These are phyloP conservation scores for Metschnikowia vanudenii DNA, from an alignment of 805 yeast species.

Conservation along the genomic window DNA sequence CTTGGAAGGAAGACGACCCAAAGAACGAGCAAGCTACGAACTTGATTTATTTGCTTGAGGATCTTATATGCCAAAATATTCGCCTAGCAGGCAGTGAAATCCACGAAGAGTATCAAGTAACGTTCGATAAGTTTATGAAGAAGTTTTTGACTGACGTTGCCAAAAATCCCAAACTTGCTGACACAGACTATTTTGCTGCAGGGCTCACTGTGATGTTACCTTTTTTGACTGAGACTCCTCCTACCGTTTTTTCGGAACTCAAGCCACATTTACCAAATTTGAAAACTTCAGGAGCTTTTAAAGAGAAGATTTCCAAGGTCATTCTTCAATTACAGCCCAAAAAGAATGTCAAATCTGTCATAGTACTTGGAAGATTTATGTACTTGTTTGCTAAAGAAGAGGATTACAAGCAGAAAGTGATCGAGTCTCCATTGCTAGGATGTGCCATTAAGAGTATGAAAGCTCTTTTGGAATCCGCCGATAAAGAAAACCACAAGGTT, in stretches of 20 bases:
- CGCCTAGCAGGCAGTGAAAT: slow-evolving; percentile 1
- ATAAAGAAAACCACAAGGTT: slow-evolving; percentile 9
- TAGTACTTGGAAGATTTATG: slow-evolving; percentile 52
- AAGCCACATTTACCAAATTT: background rate
- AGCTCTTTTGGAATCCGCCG: slow-evolving; percentile 26
- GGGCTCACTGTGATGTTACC: slow-evolving; percentile 56
- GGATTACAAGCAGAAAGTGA: slow-evolving; percentile 37
- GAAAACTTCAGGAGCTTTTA: slow-evolving; percentile 17
- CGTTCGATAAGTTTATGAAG: background rate
- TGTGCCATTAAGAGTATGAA: slow-evolving; percentile 46
- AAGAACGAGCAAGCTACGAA: slow-evolving; percentile 5
- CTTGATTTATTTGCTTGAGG: slow-evolving; percentile 9
- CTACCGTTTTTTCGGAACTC: slow-evolving; percentile 3
- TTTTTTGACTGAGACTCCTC: slow-evolving; percentile 46
- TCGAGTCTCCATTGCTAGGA: slow-evolving; percentile 47
- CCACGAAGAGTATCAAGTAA: background rate
- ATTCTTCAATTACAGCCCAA: slow-evolving; percentile 38
- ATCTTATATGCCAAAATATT: slow-evolving; percentile 6
- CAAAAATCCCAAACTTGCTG: slow-evolving; percentile 22
- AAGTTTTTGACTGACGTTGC: slow-evolving; percentile 34
- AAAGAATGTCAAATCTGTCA: slow-evolving; percentile 10
- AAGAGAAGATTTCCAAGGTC: slow-evolving; percentile 40
- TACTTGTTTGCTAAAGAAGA: slow-evolving; percentile 52
- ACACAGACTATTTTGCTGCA: slow-evolving; percentile 57
- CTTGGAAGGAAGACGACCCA: background rate